A percentile compares a stretch with the other conserved stretches of the same genome.
phyloP scores from a whole-genome alignment of 2,329 filamentous ascomycete genomes.

The Fusarium abutilonis region DNA sequence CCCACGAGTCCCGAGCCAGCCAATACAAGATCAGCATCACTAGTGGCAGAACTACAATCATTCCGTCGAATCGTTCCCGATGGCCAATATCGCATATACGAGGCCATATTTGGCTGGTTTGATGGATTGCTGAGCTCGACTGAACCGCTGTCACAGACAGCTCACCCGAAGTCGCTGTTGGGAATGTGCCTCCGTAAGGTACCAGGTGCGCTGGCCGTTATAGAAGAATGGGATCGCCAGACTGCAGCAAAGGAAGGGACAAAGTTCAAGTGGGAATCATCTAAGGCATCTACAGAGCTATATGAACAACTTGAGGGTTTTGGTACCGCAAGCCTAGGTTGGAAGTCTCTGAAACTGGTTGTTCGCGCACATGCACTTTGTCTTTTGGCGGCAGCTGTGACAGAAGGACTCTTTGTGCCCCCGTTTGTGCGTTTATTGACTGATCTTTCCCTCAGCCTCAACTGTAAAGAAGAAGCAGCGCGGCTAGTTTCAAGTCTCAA shows the following conservation, averaged over 20 bases:
- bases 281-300: conserved; percentile 46
- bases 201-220: conserved; percentile 46
- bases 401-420: conserved; percentile 47
- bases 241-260: conserved; percentile 37
- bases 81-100: conserved; percentile 46
- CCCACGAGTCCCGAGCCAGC: neutral
- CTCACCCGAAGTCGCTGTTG: conserved; percentile 48
- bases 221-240: conserved; percentile 49
- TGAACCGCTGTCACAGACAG: conserved; percentile 25
- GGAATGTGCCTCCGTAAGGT: conserved; percentile 51
- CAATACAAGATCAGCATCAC: conserved; percentile 10
- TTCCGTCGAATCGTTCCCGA: conserved; percentile 40
- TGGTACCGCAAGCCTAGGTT: conserved; percentile 45
- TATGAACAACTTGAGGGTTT: conserved; percentile 51
- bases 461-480: conserved; percentile 45
- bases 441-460: conserved; percentile 45
- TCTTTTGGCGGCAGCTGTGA: conserved; percentile 45
- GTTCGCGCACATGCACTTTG: conserved; percentile 48
- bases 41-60: conserved; percentile 38
- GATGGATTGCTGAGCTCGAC: conserved; percentile 46
- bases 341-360: conserved; percentile 49
- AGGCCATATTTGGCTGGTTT: conserved; percentile 49
- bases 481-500: conserved; percentile 38
- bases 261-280: conserved; percentile 43
- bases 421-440: conserved; percentile 44